Evolutionary conservation across 2,329 filamentous ascomycete genomes (phyloP).

Genomic region (Alternaria sp.): DNA sequence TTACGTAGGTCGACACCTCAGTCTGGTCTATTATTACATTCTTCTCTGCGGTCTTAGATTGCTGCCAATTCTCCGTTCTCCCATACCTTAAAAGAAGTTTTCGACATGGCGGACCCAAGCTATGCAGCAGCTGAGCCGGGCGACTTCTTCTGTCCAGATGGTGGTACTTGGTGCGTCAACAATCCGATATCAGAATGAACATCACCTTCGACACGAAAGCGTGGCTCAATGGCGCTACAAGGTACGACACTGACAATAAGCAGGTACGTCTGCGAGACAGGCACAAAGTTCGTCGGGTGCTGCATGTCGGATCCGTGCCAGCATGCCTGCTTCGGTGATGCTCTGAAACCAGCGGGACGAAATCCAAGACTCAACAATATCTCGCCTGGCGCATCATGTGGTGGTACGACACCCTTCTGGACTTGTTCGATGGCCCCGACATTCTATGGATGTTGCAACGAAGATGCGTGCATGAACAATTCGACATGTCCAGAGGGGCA

Average conservation of each 20-base stretch:
- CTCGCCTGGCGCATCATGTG: slow-evolving; percentile 39
- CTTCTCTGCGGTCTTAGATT: not conserved
- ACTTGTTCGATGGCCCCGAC: slow-evolving; percentile 38
- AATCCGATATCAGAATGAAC: not conserved
- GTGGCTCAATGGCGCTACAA: not conserved
- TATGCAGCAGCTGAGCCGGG: slow-evolving; percentile 16
- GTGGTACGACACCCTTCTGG: slow-evolving; percentile 35
- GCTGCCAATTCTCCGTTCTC: not conserved
- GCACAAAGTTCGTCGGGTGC: slow-evolving; percentile 47
- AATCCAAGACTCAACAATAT: slow-evolving; percentile 32
- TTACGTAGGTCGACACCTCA: not conserved
- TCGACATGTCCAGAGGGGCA: slow-evolving; percentile 31
- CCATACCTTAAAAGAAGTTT: not conserved
- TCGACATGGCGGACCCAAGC: not conserved
- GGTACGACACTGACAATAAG: fast-evolving
- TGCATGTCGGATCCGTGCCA: slow-evolving; percentile 44
- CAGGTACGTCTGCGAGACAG: slow-evolving; percentile 19
- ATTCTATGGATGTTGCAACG: slow-evolving; percentile 48
- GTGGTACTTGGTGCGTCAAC: slow-evolving; percentile 17
- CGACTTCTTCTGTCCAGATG: slow-evolving; percentile 21
- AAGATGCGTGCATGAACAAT: slow-evolving; percentile 41
- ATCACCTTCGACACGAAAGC: not conserved
- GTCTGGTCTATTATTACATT: not conserved
- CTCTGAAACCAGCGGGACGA: slow-evolving; percentile 40
- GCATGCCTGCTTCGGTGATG: slow-evolving; percentile 39